phyloP scores from a whole-genome alignment of 225 moss, liverwort and hornwort genomes.

The Ulota crispa region DNA sequence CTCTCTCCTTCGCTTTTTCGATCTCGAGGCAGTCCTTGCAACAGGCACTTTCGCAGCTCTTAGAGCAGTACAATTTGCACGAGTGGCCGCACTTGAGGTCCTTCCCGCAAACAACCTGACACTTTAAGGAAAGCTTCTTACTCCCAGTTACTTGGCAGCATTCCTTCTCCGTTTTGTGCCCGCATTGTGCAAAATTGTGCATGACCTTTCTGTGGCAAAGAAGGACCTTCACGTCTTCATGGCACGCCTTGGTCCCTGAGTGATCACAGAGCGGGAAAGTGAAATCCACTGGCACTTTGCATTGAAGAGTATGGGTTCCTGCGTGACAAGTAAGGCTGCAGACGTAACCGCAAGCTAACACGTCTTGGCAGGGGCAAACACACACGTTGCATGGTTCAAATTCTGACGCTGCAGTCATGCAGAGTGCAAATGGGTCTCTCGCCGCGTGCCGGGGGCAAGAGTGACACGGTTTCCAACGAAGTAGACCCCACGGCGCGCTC shows the following conservation, averaged over 20 bases:
- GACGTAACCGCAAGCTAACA: constrained; percentile 27
- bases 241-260: constrained; percentile 13
- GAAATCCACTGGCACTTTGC: constrained; percentile 16
- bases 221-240: not conserved
- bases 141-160: constrained; percentile 7
- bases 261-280: constrained; percentile 31
- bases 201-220: constrained; percentile 18
- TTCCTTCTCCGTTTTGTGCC: constrained; percentile 27
- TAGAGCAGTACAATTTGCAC: constrained; percentile 37
- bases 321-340: constrained; percentile 35
- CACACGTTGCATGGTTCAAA: constrained; percentile 29
- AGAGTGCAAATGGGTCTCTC: constrained; percentile 22
- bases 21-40: constrained; percentile 32
- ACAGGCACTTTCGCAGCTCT: constrained; percentile 14
- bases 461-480: constrained; percentile 41
- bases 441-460: constrained; percentile 45
- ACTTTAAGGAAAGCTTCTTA: not conserved
- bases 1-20: constrained; percentile 21
- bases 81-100: constrained; percentile 35
- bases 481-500: constrained; percentile 52
- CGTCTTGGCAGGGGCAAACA: constrained; percentile 2
- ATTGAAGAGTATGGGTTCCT: constrained; percentile 12
- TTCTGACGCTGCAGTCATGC: not conserved
- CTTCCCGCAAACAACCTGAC: constrained; percentile 37
- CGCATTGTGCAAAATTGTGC: constrained; percentile 25